Conservation (phyloP, 768 basidiomycete species). For the Amanita exitialis region DNA sequence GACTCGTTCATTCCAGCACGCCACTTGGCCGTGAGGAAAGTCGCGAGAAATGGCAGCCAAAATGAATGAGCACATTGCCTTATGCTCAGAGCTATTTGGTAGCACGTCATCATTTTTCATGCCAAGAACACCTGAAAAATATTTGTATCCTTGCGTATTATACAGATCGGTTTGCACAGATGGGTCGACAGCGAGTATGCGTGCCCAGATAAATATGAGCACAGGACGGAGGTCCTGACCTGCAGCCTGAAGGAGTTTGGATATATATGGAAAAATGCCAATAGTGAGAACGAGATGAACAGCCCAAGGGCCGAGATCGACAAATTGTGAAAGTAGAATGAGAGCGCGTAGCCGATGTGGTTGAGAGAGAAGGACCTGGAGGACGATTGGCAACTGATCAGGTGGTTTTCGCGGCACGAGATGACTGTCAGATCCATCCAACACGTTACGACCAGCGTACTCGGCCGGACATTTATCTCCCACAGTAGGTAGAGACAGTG, state of each 20-base stretch:
- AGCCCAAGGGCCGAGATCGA: conserved; percentile 98
- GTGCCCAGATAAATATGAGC: conserved; percentile 97
- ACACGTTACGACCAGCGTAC: conserved; percentile 1
- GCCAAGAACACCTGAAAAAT: conserved; percentile 73
- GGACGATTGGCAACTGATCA: conserved; percentile 93
- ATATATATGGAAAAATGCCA: conserved; percentile 98
- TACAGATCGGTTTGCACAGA: conserved; percentile 86
- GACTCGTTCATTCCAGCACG: conserved; percentile 71
- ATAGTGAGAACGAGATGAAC: conserved; percentile 93
- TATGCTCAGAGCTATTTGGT: conserved; percentile 93
- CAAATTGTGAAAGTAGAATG: conserved; percentile 92
- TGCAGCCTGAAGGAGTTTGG: conserved; percentile 90
- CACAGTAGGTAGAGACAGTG: conserved; percentile 55
- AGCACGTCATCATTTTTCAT: conserved; percentile 60
- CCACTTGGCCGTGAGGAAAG: conserved; percentile 77
- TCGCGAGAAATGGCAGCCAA: conserved; percentile 86
- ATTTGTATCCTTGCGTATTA: conserved; percentile 74
- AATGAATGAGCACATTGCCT: conserved; percentile 98
- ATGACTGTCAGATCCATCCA: conserved; percentile 26
- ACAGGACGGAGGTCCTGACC: conserved; percentile 95
- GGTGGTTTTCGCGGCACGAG: conserved; percentile 87
- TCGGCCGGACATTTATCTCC: conserved; percentile 18
- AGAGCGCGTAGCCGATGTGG: conserved; percentile 92
- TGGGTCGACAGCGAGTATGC: conserved; percentile 94
- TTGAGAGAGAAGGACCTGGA: conserved; percentile 95